Evolutionary conservation across 441 rosid species (phyloP).

Genomic region (Aquilaria agallochum): DNA sequence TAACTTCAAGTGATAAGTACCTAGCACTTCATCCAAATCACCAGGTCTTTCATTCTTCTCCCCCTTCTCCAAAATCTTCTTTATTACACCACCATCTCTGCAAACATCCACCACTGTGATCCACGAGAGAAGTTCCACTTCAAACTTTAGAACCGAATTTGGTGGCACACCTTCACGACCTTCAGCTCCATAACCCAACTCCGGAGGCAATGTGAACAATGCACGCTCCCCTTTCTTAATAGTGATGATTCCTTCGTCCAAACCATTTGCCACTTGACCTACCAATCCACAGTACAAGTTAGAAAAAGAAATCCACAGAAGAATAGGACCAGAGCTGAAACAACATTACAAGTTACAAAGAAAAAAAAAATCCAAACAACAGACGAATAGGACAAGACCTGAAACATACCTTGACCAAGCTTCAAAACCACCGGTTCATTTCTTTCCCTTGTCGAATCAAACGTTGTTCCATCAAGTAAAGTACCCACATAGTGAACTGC

Average conservation of each 20-base stretch:
- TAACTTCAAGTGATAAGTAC: conserved; percentile 26
- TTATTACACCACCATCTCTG: conserved; percentile 53
- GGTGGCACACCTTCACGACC: conserved; percentile 43
- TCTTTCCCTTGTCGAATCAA: conserved; percentile 43
- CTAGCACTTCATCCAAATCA: conserved; percentile 65
- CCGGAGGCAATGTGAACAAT: conserved; percentile 50
- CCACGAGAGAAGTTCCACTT: conserved; percentile 56
- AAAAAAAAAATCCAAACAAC: conserved; percentile 7
- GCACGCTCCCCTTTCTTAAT: conserved; percentile 59
- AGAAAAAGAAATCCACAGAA: conserved; percentile 2
- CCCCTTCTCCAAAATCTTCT: conserved; percentile 50
- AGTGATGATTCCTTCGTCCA: conserved; percentile 47
- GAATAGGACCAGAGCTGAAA: not conserved
- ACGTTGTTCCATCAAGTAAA: conserved; percentile 40
- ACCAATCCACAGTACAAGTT: conserved; percentile 7
- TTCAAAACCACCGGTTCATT: conserved; percentile 34
- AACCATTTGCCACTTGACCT: conserved; percentile 44
- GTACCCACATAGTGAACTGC: conserved; percentile 55
- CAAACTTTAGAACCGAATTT: conserved; percentile 35
- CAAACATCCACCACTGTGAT: conserved; percentile 47
- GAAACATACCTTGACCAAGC: conserved; percentile 48
- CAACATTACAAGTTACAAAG: not conserved
- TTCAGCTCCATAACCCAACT: conserved; percentile 36
- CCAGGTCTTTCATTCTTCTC: conserved; percentile 33
- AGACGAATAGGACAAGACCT: not conserved